Evolutionary conservation across 139 green algal species (phyloP).

Genomic region (Pseudopediastrum boryanum): DNA sequence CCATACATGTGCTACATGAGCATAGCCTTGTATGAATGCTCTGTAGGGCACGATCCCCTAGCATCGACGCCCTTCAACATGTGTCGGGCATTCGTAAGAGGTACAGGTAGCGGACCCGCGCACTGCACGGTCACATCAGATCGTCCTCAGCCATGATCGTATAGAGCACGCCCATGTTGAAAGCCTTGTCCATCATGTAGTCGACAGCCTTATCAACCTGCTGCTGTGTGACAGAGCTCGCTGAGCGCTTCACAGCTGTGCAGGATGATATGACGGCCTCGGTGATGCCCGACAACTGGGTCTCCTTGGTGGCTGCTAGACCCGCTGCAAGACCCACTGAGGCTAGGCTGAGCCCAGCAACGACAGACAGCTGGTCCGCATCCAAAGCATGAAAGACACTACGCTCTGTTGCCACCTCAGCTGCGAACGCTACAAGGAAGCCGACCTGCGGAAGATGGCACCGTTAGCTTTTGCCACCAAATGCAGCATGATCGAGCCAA

Average conservation of each 20-base stretch:
- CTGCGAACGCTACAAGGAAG: conserved; percentile 18
- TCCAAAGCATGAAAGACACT: conserved; percentile 4
- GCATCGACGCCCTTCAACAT: too few species aligned
- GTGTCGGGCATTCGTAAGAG: too few species aligned
- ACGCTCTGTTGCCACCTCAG: conserved; percentile 20
- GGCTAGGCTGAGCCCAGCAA: not conserved
- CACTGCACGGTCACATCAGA: too few species aligned
- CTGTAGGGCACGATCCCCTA: too few species aligned
- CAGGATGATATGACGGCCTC: conserved; percentile 28
- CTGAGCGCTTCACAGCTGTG: conserved; percentile 18
- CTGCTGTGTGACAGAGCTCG: conserved; percentile 5
- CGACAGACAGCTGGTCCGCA: not conserved
- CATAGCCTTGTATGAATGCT: too few species aligned
- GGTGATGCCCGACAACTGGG: conserved; percentile 3
- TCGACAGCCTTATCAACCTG: conserved; percentile 25
- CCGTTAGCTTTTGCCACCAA: not conserved
- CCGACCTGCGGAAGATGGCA: conserved; percentile 17
- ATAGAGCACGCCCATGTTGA: conserved; percentile 19
- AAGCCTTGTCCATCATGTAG: conserved; percentile 7
- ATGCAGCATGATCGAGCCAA: not conserved
- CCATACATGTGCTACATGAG: too few species aligned
- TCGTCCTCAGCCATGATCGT: conserved; percentile 22
- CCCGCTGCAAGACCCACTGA: not conserved
- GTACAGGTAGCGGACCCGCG: too few species aligned
- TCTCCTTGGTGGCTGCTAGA: conserved; percentile 1